phyloP scores from a whole-genome alignment of 768 basidiomycete genomes.

The Leccinum longicurvipes region DNA sequence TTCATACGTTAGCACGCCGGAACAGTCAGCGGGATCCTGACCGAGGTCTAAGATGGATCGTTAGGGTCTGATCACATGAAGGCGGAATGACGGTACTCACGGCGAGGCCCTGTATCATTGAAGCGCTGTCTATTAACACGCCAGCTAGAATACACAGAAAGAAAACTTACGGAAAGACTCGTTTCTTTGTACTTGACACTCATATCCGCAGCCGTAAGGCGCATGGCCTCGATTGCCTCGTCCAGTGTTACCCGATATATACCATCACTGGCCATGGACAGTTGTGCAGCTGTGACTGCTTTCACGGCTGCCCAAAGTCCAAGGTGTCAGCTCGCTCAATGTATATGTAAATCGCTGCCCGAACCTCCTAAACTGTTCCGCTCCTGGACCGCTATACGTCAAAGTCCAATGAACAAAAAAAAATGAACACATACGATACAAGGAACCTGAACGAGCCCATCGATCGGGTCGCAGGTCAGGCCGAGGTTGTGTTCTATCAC shows the following conservation, averaged over 20 bases:
- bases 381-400: constrained; percentile 43
- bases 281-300: constrained; percentile 89
- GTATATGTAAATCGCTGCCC: constrained; percentile 8
- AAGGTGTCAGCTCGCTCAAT: constrained; percentile 3
- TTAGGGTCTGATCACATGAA: constrained; percentile 10
- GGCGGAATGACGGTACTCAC: constrained; percentile 32
- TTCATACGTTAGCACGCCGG: constrained; percentile 76
- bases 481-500: constrained; percentile 76
- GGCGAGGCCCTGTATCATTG: constrained; percentile 53
- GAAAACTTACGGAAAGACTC: constrained; percentile 69
- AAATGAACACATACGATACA: constrained; percentile 64
- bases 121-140: background rate
- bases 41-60: constrained; percentile 49
- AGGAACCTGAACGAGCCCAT: constrained; percentile 90
- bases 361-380: constrained; percentile 83
- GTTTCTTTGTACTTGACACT: constrained; percentile 96
- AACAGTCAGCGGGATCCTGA: constrained; percentile 81
- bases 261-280: constrained; percentile 90
- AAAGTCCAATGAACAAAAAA: background rate
- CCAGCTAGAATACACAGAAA: background rate
- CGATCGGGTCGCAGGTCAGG: constrained; percentile 92
- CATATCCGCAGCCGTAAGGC: constrained; percentile 91
- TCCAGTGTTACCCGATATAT: constrained; percentile 85
- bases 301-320: constrained; percentile 64
- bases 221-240: constrained; percentile 95